Evolutionary conservation across 352 stramenopile species (phyloP), one percentile per base, ranked within the genome.

Genomic region (Phytophthora cajani): DNA sequence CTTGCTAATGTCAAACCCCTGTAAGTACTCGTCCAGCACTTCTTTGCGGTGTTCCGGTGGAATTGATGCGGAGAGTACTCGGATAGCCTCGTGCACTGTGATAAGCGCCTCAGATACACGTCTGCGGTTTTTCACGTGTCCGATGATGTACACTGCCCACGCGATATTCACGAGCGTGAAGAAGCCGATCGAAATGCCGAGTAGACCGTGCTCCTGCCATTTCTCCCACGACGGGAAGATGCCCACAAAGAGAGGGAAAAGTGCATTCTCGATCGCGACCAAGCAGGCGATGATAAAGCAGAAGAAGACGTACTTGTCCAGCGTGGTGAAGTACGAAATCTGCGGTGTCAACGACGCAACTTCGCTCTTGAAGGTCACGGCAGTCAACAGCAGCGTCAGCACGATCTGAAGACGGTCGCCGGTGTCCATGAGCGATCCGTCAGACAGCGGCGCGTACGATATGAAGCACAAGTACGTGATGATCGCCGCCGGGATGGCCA

Each of bases 301-400:
- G 62, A 89, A 87, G 53, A 85, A 87, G 2, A 91, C 79, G 50
- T 89, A 91, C 55, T 76, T 71, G 60, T 91, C 83, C n/a, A 91
- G 62, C 16, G 73, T 75, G 47, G 82, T 91, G 38, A 89, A 83
- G 55, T 92, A 92, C 60, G 82, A 85, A 2, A 92, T 78, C 46
- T 89, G 78, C 7, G 84, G 84, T 4, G 89, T 82, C 0, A 84
- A 46, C 2, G 69, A 72, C 27, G 79, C 74, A 2, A 90, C 80
- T 21, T 85, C 64, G 61, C 72, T 83, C 60, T 90, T 90, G 66
- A 89, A 91, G 21, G 75, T 88, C 58, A 91, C 76, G 11, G 78
- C 79, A 40, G 85, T 90, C 58, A 92, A 68, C 33, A 92, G 54
- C 61, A 92, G 55, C 12, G 84, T 86, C 46, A 85, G 38, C 27